Conservation (phyloP, 1,284 basidiomycete species). For the Bjerkandera adusta region DNA sequence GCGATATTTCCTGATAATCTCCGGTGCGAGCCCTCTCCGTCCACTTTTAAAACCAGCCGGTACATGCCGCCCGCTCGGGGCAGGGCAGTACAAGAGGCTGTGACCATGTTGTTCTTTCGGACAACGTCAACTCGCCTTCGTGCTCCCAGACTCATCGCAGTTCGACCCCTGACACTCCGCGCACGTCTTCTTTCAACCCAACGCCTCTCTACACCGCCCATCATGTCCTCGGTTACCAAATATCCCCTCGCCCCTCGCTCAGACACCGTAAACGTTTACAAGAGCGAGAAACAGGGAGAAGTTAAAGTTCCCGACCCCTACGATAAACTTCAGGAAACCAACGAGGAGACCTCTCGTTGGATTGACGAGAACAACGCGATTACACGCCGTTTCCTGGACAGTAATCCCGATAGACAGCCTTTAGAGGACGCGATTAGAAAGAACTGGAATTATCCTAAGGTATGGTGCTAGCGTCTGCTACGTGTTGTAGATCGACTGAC, state of each 20-base stretch:
- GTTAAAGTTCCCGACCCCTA: constrained; percentile 73
- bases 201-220: too few relatives aligned
- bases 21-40: too few relatives aligned
- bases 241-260: constrained; percentile 67
- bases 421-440: constrained; percentile 60
- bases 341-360: constrained; percentile 64
- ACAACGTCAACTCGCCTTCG: too few relatives aligned
- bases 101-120: too few relatives aligned
- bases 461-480: constrained; percentile 26
- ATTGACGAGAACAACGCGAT: constrained; percentile 60
- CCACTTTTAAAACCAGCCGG: too few relatives aligned
- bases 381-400: constrained; percentile 58
- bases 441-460: constrained; percentile 72
- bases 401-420: constrained; percentile 53
- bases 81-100: too few relatives aligned
- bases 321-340: constrained; percentile 65
- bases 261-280: constrained; percentile 66
- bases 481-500: background rate
- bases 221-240: too few relatives aligned
- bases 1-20: too few relatives aligned
- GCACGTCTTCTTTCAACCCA: too few relatives aligned
- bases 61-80: too few relatives aligned
- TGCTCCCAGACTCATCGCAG: too few relatives aligned
- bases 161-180: too few relatives aligned
- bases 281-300: constrained; percentile 56